Conservation (phyloP, 768 basidiomycete genomes). For the Lentinula detonsa region DNA sequence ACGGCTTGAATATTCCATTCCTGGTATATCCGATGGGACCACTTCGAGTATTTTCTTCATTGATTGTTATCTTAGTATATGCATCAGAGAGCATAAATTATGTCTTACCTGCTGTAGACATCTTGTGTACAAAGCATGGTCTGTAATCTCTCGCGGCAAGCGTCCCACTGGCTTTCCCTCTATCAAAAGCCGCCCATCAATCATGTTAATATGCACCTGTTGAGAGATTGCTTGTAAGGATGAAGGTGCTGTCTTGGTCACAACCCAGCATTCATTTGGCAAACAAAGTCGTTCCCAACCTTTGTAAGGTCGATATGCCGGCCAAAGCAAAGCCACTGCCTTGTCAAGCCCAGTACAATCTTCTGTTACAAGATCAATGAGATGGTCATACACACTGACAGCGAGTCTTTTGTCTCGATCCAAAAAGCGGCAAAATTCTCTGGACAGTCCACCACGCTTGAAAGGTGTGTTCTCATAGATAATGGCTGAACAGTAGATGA, state of each 20-base stretch:
- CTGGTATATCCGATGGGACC: constrained; percentile 24
- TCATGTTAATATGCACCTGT: constrained; percentile 31
- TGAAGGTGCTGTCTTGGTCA: constrained; percentile 14
- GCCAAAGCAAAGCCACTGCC: constrained; percentile 11
- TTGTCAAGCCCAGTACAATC: not conserved
- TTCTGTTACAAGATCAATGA: not conserved
- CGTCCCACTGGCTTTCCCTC: constrained; percentile 32
- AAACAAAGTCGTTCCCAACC: constrained; percentile 15
- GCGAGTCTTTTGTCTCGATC: constrained; percentile 23
- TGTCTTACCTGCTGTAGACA: constrained; percentile 30
- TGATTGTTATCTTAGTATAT: not conserved
- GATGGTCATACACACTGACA: constrained; percentile 13
- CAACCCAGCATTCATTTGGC: constrained; percentile 23
- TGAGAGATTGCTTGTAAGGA: constrained; percentile 12
- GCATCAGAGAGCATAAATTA: not conserved
- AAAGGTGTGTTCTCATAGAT: constrained; percentile 21
- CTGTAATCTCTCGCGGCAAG: constrained; percentile 26
- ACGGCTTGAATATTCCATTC: constrained; percentile 21
- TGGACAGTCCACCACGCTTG: not conserved
- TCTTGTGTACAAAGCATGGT: constrained; percentile 24
- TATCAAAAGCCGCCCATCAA: constrained; percentile 34
- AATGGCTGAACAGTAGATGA: constrained; percentile 25
- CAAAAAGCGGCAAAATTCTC: not conserved
- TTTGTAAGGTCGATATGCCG: constrained; percentile 9
- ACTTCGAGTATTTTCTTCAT: constrained; percentile 22